These are phyloP conservation scores for Eimeria falciformis DNA, from an alignment of 169 alveolate species.

Conservation along the genomic window DNA sequence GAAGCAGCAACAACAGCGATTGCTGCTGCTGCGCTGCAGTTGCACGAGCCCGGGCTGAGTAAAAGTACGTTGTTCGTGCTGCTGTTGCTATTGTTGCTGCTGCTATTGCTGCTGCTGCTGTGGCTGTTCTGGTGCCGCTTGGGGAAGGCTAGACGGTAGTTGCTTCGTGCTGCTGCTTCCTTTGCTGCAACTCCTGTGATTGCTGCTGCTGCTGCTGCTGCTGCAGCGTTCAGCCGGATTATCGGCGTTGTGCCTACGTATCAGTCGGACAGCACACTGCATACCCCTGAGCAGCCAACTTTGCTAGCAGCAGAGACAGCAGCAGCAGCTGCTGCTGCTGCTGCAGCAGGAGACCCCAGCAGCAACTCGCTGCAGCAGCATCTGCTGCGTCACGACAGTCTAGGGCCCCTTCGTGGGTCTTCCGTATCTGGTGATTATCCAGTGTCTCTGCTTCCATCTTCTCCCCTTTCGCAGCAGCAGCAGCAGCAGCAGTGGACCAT, in stretches of 20 bases:
- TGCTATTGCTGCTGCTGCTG: not conserved
- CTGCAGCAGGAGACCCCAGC: conserved; percentile 28
- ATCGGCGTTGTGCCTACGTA: not conserved
- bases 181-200: not conserved
- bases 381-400: conserved; percentile 30
- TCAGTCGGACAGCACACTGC: conserved; percentile 15
- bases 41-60: conserved; percentile 17
- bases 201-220: conserved; percentile 48
- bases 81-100: conserved; percentile 28
- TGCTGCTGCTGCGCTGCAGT: conserved; percentile 62
- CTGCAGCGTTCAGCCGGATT: conserved; percentile 34
- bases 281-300: conserved; percentile 42
- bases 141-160: no score
- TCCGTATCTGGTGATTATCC: not conserved
- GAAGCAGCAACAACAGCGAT: conserved; percentile 21
- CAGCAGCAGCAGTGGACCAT: conserved; percentile 22
- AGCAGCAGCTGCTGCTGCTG: conserved; percentile 14
- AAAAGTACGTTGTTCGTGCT: conserved; percentile 14
- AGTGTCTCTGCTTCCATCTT: not conserved
- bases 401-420: not conserved
- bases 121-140: not conserved
- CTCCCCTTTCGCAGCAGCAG: conserved; percentile 22
- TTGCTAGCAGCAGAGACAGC: conserved; percentile 13
- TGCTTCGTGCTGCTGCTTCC: not conserved
- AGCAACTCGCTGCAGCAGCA: conserved; percentile 3